These are phyloP conservation scores for Volutella citrinella DNA, from an alignment of 2,329 filamentous ascomycete species.

Conservation along the genomic window DNA sequence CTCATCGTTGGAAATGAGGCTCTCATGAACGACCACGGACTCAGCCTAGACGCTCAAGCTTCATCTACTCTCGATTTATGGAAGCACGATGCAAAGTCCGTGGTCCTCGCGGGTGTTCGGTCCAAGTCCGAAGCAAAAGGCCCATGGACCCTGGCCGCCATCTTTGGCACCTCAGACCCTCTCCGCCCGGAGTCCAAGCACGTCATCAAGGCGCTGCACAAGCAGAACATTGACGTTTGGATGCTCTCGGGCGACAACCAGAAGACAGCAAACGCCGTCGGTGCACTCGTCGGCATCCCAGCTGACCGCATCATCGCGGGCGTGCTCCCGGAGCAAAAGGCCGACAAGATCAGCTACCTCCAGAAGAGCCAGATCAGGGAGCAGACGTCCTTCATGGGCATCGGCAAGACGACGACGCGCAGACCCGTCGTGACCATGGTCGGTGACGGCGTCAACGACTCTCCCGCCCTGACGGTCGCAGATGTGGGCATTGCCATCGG, in stretches of 20 bases:
- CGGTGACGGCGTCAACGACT: slow-evolving; percentile 71
- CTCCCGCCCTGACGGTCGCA: slow-evolving; percentile 62
- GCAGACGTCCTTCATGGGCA: not conserved
- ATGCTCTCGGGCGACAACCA: slow-evolving; percentile 48
- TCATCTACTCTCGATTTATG: slow-evolving; percentile 6
- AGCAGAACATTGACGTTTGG: slow-evolving; percentile 41
- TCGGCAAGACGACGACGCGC: slow-evolving; percentile 10
- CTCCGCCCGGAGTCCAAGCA: slow-evolving; percentile 39
- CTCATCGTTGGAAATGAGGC: slow-evolving; percentile 37
- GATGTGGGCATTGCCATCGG: slow-evolving; percentile 67
- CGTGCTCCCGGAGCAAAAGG: slow-evolving; percentile 48
- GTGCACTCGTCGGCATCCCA: slow-evolving; percentile 54
- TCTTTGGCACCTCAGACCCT: slow-evolving; percentile 41
- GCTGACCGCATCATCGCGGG: slow-evolving; percentile 58
- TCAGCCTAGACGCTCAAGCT: slow-evolving; percentile 11
- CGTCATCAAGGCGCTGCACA: slow-evolving; percentile 33
- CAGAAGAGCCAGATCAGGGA: slow-evolving; percentile 18
- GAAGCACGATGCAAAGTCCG: slow-evolving; percentile 11
- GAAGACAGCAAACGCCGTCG: slow-evolving; percentile 57
- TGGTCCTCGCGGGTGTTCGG: slow-evolving; percentile 7
- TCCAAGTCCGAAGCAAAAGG: not conserved
- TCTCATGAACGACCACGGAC: slow-evolving; percentile 54
- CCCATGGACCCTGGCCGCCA: slow-evolving; percentile 1
- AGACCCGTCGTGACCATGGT: slow-evolving; percentile 63
- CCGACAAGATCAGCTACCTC: slow-evolving; percentile 41